Evolutionary conservation across 768 basidiomycete species (phyloP), one percentile per base, ranked within the genome.

Genomic region (Amanita exitialis): DNA sequence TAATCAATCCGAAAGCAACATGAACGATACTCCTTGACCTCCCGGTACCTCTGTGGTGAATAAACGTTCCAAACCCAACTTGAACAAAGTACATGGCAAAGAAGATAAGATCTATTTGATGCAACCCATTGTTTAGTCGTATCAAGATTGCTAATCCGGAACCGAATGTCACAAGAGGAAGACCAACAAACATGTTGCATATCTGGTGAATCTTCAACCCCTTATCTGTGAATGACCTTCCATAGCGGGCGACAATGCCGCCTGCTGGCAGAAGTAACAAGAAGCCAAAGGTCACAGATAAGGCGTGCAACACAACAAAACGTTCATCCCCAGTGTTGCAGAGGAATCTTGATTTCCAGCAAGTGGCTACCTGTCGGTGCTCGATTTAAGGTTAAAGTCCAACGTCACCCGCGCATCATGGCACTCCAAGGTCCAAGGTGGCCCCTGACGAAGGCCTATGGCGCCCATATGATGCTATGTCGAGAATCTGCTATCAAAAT

Each of bases 171-270:
- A 80, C 74, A 36, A 77, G 57, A 18, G 78, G 77, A 18, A 72
- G 59, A 9, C 74, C 79, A 25, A 82, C 43, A 7, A 66, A 56
- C 57, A 75, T 70, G 52, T 79, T 78, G 54, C 74, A 58, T 20
- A 73, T 58, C 66, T 71, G 70, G 56, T 86, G 83, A 2, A 66
- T 64, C n/a, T 69, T 72, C 62, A 82, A 75, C 82, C 82, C 84
- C 48, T 64, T 66, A 9, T 67, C 61, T 4, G 73, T 74, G 52
- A 76, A 63, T 2, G 76, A 74, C 44, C 82, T 66, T 15, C 69
- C 68, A 68, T 73, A 79, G 18, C 82, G 73, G 10, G 77, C 80
- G 27, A 78, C 59, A 36, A 84, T 64, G 0, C 73, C 69, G 7
- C 79, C 77, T 6, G 71, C 49, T 4, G 82, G 82, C 1, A 83